Evolutionary conservation across 208 protist genomes (phyloP).

Genomic region (Leishmania lainsoni): DNA sequence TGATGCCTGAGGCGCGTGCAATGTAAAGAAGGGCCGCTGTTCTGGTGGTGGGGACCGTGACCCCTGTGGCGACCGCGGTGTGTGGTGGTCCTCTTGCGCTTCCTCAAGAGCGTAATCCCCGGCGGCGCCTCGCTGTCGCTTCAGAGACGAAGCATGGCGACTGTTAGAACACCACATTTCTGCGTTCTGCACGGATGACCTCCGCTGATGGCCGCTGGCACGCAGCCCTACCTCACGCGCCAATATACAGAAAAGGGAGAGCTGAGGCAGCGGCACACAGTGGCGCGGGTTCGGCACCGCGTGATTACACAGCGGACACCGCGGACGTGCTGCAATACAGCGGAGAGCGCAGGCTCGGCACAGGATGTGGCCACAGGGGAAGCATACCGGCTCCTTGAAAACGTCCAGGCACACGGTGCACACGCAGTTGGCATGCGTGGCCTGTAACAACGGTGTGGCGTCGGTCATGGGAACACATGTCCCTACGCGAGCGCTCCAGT

Average conservation of each 20-base stretch:
- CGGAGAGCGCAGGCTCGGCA: conserved; percentile 55
- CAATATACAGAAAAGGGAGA: conserved; percentile 48
- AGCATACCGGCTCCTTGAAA: conserved; percentile 49
- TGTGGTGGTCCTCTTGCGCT: neutral
- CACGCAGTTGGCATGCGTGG: conserved; percentile 41
- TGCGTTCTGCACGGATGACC: neutral
- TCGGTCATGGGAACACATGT: conserved; percentile 7
- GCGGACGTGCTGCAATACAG: conserved; percentile 50
- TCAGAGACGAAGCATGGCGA: neutral
- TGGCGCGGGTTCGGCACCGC: conserved; percentile 30
- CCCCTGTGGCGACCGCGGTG: neutral
- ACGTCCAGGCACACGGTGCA: conserved; percentile 74
- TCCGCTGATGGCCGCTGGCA: neutral
- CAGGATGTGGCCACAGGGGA: conserved; percentile 77
- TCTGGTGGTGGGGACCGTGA: neutral
- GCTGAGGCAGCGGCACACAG: conserved; percentile 45
- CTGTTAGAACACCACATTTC: neutral
- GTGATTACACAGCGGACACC: conserved; percentile 80
- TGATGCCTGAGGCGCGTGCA: neutral
- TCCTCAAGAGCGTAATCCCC: neutral
- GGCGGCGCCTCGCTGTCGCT: conserved; percentile 1
- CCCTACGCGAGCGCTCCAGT: neutral
- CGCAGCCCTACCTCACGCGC: conserved; percentile 41
- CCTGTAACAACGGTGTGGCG: conserved; percentile 24
- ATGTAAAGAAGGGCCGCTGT: neutral